Evolutionary conservation across 1,284 basidiomycete species (phyloP), one percentile per base, ranked within the genome.

Genomic region (Somion occarium): DNA sequence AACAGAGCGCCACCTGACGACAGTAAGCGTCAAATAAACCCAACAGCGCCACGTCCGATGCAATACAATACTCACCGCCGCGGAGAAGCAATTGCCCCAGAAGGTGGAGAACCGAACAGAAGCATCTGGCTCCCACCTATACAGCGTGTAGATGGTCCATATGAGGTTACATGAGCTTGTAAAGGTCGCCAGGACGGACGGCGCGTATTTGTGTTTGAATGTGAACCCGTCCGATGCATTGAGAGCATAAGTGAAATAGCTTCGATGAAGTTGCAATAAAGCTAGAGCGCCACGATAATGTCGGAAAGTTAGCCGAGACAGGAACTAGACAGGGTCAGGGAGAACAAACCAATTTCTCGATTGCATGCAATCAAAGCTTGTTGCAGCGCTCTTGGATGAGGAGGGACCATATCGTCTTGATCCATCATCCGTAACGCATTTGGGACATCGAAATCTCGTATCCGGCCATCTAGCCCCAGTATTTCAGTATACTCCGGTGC

Each of bases 1-100:
- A 79, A 4, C 83, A 83, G 58, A 87, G 78, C 12, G 85, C 81
- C 20, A 87, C 73, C 83, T 85, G n/a, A n/a, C n/a, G n/a, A n/a
- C n/a, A n/a, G n/a, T n/a, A n/a, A n/a, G 49, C 24, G 23, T 15
- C 30, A 18, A 44, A 22, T 24, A 22, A 23, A 25, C 5, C 11
- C 12, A 9, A 37, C 22, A 9, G n/a, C n/a, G n/a, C n/a, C n/a
- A n/a, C n/a, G n/a, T n/a, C n/a, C n/a, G n/a, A n/a, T n/a, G 27
- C 46, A 49, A 24, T 39, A 48, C 48, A 42, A 38, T 20, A 69
- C 77, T 54, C 58, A 83, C 82, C 55, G 79, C 79, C 30, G 80
- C 77, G 5, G 79, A 80, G 58, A 88, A 82, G 9, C 76, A 79
- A 62, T 75, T 82, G 1, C 78, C 80, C 85, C 85, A 88, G 63